Conservation (phyloP, 2,329 filamentous ascomycete species). For the Venturia aucupariae region DNA sequence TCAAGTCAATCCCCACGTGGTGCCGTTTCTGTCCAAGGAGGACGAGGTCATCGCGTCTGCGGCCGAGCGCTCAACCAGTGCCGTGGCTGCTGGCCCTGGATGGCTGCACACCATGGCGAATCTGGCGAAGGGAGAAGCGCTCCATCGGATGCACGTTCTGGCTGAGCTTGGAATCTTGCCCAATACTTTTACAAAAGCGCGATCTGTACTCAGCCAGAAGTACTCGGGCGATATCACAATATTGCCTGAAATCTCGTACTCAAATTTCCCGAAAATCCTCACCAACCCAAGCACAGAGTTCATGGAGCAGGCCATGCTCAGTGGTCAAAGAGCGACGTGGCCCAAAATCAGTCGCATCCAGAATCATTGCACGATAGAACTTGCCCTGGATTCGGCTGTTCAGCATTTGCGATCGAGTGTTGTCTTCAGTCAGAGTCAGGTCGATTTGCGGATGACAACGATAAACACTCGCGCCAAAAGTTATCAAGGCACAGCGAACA, state of each 20-base stretch:
- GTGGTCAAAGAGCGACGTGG: conserved; percentile 84
- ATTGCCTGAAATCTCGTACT: conserved; percentile 65
- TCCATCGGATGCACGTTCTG: conserved; percentile 73
- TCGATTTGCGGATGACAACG: conserved; percentile 26
- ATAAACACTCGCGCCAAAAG: conserved; percentile 7
- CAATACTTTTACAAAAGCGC: conserved; percentile 66
- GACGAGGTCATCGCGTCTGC: conserved; percentile 37
- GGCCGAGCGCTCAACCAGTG: conserved; percentile 24
- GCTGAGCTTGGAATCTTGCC: conserved; percentile 74
- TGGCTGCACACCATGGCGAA: conserved; percentile 61
- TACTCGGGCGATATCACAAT: conserved; percentile 97
- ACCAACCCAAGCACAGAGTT: conserved; percentile 80
- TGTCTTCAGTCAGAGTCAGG: conserved; percentile 58
- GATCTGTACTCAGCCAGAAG: conserved; percentile 76
- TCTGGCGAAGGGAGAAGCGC: conserved; percentile 67
- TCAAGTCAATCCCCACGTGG: conserved; percentile 90
- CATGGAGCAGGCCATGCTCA: conserved; percentile 68
- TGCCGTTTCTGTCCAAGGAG: conserved; percentile 73
- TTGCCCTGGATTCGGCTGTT: conserved; percentile 70
- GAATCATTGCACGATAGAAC: conserved; percentile 80
- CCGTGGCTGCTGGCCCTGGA: conserved; percentile 32
- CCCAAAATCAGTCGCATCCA: conserved; percentile 76
- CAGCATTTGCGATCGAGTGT: conserved; percentile 58
- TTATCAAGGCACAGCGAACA: background rate
- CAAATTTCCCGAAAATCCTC: conserved; percentile 67